Base-by-base conservation (phyloP, 139 green algal species). In the Chlamydomonas sphaeroides region DNA sequence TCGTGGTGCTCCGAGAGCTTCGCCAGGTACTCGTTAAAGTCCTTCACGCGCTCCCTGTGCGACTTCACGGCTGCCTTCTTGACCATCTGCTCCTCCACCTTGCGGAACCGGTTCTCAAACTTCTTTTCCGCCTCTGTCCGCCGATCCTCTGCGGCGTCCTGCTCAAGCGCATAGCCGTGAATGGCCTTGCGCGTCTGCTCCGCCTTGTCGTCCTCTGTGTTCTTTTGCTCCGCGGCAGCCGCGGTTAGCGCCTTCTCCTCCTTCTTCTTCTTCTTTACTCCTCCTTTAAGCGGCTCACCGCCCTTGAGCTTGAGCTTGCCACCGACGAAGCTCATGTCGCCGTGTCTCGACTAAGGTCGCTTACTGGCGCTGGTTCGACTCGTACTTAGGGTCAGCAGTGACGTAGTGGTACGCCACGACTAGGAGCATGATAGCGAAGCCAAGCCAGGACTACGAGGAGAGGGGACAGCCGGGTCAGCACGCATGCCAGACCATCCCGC, bases 241-340 rank as follows among this genome's bases (percentile, higher is more conserved):
- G 63, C 68, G 3, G 48, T 77, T 6, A 76, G 42, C 28, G 84
- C 57, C 45, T 89, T 85, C 35, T 84, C 77, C 25, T 74, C 77
- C 30, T 95, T 92, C 71, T 95, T 96, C 86, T 96, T 98, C 84
- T 96, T 97, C 66, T 97, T 95, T 35, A 92, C 90, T 14, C 88
- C 88, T 14, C 87, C 91, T 11, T 89, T 88, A 14, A 93, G 65
- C 2, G 83, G 30, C 15, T 89, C 80, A 14, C 83, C 92, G 0
- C 96, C 96, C 83, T 98, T 98, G 0, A 98, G 88, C 81, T 98
- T 98, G 38, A 98, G 91, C 73, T 94, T 92, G 65, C 95, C 95
- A 2, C 94, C 93, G 11, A 89, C 84, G 49, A 97, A 98, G 11
- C 86, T 88, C 88, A 94, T 95, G 30, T 57, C n/a, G 14, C 15